Percentiles rank a stretch among this genome's conserved stretches.
phyloP scores from a whole-genome alignment of 345 rosid species.

The Boechera retrofracta region DNA sequence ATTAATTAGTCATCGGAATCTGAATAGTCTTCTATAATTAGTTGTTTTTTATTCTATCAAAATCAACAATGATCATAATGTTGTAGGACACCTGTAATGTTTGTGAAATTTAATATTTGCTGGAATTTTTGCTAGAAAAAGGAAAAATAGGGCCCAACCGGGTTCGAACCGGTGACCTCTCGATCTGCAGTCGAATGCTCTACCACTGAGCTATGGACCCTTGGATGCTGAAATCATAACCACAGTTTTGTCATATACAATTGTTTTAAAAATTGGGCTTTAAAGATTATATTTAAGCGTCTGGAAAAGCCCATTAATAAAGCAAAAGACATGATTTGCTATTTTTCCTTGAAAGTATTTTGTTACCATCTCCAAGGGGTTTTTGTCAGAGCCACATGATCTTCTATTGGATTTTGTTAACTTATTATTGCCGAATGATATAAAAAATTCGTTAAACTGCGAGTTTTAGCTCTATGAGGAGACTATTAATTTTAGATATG shows the following conservation, averaged over 20 bases:
- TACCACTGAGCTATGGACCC: slow-evolving; percentile 92
- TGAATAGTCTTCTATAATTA: neutral
- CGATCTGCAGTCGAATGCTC: slow-evolving; percentile 91
- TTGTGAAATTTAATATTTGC: neutral
- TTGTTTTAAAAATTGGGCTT: neutral
- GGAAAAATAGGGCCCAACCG: slow-evolving; percentile 50
- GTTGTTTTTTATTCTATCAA: neutral
- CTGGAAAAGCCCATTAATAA: neutral
- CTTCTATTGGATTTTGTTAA: no score
- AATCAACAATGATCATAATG: neutral
- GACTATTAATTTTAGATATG: neutral
- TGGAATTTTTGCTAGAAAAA: no score
- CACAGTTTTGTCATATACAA: rapidly evolving
- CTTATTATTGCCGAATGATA: no score
- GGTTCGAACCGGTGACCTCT: slow-evolving; percentile 71
- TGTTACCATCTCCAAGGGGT: no score
- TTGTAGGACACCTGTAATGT: neutral
- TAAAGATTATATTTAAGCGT: neutral
- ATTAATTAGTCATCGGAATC: neutral
- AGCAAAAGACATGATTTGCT: no score
- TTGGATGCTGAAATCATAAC: rapidly evolving
- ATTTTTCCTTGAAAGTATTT: no score
- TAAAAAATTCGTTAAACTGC: no score
- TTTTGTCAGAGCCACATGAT: no score
- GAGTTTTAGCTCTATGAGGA: no score